phyloP scores from a whole-genome alignment of 1,284 basidiomycete genomes.

The Athelia sp. region DNA sequence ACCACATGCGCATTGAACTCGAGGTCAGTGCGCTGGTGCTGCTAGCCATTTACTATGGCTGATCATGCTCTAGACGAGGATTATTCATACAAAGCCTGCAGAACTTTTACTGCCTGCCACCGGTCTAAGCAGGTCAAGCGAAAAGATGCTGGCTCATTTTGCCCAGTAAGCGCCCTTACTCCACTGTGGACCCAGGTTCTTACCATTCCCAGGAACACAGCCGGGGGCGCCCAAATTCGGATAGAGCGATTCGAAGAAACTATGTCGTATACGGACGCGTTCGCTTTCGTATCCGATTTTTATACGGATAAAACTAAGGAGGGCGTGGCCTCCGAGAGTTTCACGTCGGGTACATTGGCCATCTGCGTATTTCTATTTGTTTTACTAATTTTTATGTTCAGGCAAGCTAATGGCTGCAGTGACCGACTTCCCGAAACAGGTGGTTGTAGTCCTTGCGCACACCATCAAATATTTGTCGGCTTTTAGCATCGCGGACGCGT shows the following conservation, averaged over 20 bases:
- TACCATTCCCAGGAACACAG: slow-evolving; percentile 20
- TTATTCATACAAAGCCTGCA: slow-evolving; percentile 79
- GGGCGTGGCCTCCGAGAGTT: slow-evolving; percentile 37
- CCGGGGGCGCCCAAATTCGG: slow-evolving; percentile 33
- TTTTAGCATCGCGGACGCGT: slow-evolving; percentile 74
- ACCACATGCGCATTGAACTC: slow-evolving; percentile 80
- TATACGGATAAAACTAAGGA: slow-evolving; percentile 52
- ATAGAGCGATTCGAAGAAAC: slow-evolving; percentile 60
- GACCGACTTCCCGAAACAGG: slow-evolving; percentile 68
- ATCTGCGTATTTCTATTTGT: neutral
- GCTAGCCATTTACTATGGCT: slow-evolving; percentile 36
- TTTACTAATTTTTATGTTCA: too few relatives aligned
- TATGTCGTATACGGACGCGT: slow-evolving; percentile 70
- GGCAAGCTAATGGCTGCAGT: slow-evolving; percentile 60
- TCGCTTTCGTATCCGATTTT: slow-evolving; percentile 67
- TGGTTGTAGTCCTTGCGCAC: slow-evolving; percentile 75
- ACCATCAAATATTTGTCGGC: slow-evolving; percentile 72
- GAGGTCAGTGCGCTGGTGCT: slow-evolving; percentile 43
- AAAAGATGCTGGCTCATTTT: slow-evolving; percentile 74
- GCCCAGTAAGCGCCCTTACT: slow-evolving; percentile 59
- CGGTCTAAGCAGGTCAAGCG: slow-evolving; percentile 66
- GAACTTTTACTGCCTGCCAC: slow-evolving; percentile 72
- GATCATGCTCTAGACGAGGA: slow-evolving; percentile 66
- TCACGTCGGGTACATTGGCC: slow-evolving; percentile 40
- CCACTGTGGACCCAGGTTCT: too few relatives aligned